Conservation (phyloP, 805 yeast species). For the Saccharomycopsis fibuligera region DNA sequence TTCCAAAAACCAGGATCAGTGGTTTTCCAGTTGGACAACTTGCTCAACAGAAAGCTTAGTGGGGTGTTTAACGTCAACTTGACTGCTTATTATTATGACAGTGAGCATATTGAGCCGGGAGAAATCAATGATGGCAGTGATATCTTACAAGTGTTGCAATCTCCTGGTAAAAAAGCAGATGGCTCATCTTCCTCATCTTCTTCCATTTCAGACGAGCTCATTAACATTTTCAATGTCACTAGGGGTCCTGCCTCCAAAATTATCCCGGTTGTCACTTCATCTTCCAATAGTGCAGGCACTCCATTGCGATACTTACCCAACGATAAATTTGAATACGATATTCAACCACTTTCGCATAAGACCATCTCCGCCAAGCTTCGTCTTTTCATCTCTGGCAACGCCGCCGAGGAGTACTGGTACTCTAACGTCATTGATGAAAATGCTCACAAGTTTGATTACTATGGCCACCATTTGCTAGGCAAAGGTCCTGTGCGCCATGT, state of each 20-base stretch:
- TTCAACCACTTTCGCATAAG: constrained; percentile 52
- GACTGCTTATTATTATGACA: constrained; percentile 43
- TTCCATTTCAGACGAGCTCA: background rate
- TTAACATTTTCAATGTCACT: constrained; percentile 8
- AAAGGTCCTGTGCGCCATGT: constrained; percentile 70
- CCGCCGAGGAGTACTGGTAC: constrained; percentile 83
- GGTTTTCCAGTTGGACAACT: constrained; percentile 60
- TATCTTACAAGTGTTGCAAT: background rate
- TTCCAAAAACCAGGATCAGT: constrained; percentile 40
- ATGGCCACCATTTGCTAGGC: constrained; percentile 41
- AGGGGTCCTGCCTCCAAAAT: constrained; percentile 35
- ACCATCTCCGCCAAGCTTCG: constrained; percentile 44
- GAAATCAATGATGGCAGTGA: no score
- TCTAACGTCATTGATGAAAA: constrained; percentile 47
- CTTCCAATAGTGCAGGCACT: constrained; percentile 26
- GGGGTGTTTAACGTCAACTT: constrained; percentile 56
- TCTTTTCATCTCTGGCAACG: constrained; percentile 66
- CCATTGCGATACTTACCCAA: constrained; percentile 44
- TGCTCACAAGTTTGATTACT: constrained; percentile 33
- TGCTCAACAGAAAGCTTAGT: constrained; percentile 44
- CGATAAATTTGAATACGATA: constrained; percentile 29
- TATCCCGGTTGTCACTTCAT: constrained; percentile 34
- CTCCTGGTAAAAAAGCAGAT: background rate
- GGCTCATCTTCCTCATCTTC: background rate
- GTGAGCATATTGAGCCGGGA: no score